Base-by-base conservation (phyloP, 148 eudicot genomes). In the Silene latifolia region DNA sequence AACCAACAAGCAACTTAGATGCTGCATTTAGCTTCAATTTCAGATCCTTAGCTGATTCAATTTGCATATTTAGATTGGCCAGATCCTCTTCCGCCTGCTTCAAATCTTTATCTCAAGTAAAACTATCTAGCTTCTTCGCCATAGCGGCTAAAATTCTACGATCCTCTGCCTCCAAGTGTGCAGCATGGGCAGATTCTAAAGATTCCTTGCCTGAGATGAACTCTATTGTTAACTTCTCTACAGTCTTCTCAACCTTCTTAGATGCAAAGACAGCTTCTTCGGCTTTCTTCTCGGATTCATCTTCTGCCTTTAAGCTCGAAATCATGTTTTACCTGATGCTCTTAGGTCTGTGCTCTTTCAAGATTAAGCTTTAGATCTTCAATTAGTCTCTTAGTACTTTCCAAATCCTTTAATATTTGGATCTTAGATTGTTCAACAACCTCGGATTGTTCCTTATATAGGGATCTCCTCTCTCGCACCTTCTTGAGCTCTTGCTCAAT, bases 141-240 rank as follows among this genome's bases (percentile, higher is more conserved):
- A 93, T 87, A 71, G 85, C 80, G 18, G 94, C 97, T 78, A 94
- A 97, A 71, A 93, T 86, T 61, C 94, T 85, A 20, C 88, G 97
- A 23, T 93, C 98, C 87, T 93, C 98, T 1, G 90, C 98, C 87
- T 93, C 98, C 27, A 93, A 35, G 82, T 91, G 97, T 12, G 90
- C 88, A 58, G 93, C 90, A 60, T 93, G 98, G 8, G 94, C 91
- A 19, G 94, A 89, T 68, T 93, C 98, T 63, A 93, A 73, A 18
- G 87, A 66, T 82, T 93, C 94, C 79, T 89, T 91, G 0, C 90
- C 72, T 32, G 92, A 79, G 29, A 93, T 91, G 60, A 93, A 85
- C 76, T 93, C 97, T n/a, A 91, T 87, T 1, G 94, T 93, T 44
- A 91, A 71, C 48, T 89, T 87, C 85, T 93, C 98, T 8, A 93